Conservation (phyloP, 1,284 basidiomycete genomes). For the Leccinum pachyderme region DNA sequence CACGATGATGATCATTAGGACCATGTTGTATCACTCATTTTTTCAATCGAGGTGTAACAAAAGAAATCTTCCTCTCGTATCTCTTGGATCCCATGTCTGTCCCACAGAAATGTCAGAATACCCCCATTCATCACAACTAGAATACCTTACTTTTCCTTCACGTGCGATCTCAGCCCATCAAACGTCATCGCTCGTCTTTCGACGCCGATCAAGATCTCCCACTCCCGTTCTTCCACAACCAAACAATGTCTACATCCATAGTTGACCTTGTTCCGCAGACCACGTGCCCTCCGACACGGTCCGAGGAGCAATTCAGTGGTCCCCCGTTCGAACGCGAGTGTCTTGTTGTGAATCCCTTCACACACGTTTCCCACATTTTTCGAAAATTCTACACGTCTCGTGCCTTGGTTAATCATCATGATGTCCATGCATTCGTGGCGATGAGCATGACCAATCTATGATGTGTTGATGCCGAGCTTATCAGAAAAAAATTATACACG, state of each 20-base stretch:
- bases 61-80: slow-evolving; percentile 44
- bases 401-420: slow-evolving; percentile 22
- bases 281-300: slow-evolving; percentile 19
- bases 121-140: not conserved
- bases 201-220: not conserved
- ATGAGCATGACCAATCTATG: slow-evolving; percentile 58
- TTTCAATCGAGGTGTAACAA: slow-evolving; percentile 15
- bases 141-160: slow-evolving; percentile 52
- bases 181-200: slow-evolving; percentile 39
- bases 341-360: not conserved
- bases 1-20: not conserved
- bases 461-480: not conserved
- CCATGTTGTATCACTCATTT: not conserved
- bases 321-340: slow-evolving; percentile 33
- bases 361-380: not conserved
- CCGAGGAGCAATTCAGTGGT: slow-evolving; percentile 32
- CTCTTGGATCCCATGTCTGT: slow-evolving; percentile 41
- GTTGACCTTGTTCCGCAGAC: slow-evolving; percentile 33
- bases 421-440: slow-evolving; percentile 58
- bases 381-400: not conserved
- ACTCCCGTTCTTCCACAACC: not conserved
- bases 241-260: slow-evolving; percentile 59
- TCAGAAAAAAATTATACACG: not conserved
- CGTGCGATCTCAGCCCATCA: slow-evolving; percentile 57
- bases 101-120: not conserved